phyloP scores from a whole-genome alignment of 768 basidiomycete species.

The Kwoniella botswanensis region DNA sequence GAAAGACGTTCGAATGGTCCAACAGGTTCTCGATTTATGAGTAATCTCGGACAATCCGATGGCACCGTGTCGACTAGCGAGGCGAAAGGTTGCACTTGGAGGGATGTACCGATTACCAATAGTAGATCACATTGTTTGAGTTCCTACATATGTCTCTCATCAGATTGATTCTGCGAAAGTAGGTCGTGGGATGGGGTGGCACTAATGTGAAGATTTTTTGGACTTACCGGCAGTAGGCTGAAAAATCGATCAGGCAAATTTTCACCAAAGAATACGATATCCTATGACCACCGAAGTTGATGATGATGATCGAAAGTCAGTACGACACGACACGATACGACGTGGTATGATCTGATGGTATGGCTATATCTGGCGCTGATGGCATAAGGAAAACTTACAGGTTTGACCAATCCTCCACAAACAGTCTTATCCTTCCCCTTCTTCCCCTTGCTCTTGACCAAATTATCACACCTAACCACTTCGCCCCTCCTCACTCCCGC shows the following conservation, averaged over 20 bases:
- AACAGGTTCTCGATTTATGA: constrained; percentile 84
- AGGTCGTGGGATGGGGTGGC: no score
- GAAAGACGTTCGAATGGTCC: constrained; percentile 60
- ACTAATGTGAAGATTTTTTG: no score
- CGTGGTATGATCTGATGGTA: no score
- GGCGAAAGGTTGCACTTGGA: constrained; percentile 74
- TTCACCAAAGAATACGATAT: constrained; percentile 89
- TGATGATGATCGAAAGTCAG: no score
- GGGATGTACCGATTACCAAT: constrained; percentile 87
- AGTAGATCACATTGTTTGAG: constrained; percentile 78
- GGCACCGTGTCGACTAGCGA: constrained; percentile 69
- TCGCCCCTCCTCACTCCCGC: constrained; percentile 66
- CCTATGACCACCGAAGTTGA: neutral
- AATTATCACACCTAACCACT: constrained; percentile 69
- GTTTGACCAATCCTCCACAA: constrained; percentile 80
- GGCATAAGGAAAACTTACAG: no score
- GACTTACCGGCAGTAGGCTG: constrained; percentile 60
- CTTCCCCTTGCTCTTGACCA: constrained; percentile 6
- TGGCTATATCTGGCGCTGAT: no score
- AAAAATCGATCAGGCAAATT: constrained; percentile 74
- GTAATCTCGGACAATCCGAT: constrained; percentile 72
- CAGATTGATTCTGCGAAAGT: no score
- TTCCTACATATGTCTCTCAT: constrained; percentile 37
- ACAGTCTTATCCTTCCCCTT: constrained; percentile 8
- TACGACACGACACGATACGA: no score